Base-by-base conservation (phyloP, 495 filamentous ascomycete genomes). In the Neurospora sp. region DNA sequence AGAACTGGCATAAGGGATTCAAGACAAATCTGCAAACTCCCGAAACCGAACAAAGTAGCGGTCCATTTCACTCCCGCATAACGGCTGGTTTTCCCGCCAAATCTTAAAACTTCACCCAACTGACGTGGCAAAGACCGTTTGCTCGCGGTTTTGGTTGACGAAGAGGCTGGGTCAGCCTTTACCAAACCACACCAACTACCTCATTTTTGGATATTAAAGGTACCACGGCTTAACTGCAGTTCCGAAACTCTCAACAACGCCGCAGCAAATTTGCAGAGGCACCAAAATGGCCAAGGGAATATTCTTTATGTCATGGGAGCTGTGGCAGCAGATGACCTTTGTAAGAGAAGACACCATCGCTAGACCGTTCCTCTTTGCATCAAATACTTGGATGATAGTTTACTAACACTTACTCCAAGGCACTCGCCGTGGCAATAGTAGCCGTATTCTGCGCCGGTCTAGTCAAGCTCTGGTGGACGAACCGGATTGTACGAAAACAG, bases 271-370 rank as follows among this genome's bases (percentile, higher is more conserved):
- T 12, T 6, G 27, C 27, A n/a, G 62, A 27, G 31, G 35, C 66
- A 11, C 35, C 42, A 77, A 75, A 39, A 79, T 80, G 78, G 73
- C 73, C 39, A 72, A 69, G 70, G 71, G 59, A n/a, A 73, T 72
- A 42, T 97, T 98, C 84, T 97, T 95, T 84, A 77, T 83, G 46
- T 85, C 83, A 44, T 97, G 94, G 94, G 80, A 86, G 75, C 82
- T 96, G 77, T 98, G 95, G 95, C 89, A 96, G 87, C 91, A 97
- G 86, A 88, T 97, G 89, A 90, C 88, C 74, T 90, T 97, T 83
- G 95, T 98, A 85, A 83, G 93, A 87, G 35, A 40, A 39, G 41
- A 69, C 44, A 46, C 71, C 59, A 71, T 11, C 27, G 73, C 62
- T 35, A 16, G 2, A 7, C n/a, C 16, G 62, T 23, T 54, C 27